Evolutionary conservation across 805 yeast species (phyloP), one percentile per base, ranked within the genome.

Genomic region (Schizosaccharomyces osmophilus): DNA sequence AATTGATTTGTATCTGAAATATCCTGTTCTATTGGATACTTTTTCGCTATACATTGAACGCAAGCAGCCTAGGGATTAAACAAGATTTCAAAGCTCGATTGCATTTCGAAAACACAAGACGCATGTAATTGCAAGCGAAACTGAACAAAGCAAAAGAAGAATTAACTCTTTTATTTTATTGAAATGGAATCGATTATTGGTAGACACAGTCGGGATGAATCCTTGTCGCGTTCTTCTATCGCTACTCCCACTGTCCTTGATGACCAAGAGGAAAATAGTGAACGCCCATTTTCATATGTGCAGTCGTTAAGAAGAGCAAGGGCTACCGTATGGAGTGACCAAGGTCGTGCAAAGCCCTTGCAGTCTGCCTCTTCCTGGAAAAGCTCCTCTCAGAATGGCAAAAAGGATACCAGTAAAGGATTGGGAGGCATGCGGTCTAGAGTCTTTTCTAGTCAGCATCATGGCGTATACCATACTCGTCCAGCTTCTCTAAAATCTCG

Each of bases 291-390:
- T n/a, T 51, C 57, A n/a, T 59, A 59, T 32, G 61, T 59, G 6
- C 61, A 59, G 36, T 19, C 29, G 4, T 22, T 59, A 15, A 22
- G 61, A 17, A 22, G 61, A 22, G 55, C 51, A 5, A 59, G 43
- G 36, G 61, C 61, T 13, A 59, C 61, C 26, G 61, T 59, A 15
- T 59, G 61, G 61, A 43, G 55, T 31, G 61, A 59, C 17, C 54
- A 24, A 15, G 61, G 61, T 26, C 61, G 60, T 9, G 42, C 36
- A n/a, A 42, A 39, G 9, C 43, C 48, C n/a, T 22, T 41, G 29
- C 26, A 57, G 19, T 39, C 60, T 5, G 13, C 22, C 6, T 8
- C 24, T 15, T 57, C 60, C 5, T 19, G 43, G 45, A 36, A 41
- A 17, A 39, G 26, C 13, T 57, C 60, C 1, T 55, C 59, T n/a